These are phyloP conservation scores for Leccinum griseonigrum DNA, from an alignment of 1,284 basidiomycete species.

Conservation along the genomic window DNA sequence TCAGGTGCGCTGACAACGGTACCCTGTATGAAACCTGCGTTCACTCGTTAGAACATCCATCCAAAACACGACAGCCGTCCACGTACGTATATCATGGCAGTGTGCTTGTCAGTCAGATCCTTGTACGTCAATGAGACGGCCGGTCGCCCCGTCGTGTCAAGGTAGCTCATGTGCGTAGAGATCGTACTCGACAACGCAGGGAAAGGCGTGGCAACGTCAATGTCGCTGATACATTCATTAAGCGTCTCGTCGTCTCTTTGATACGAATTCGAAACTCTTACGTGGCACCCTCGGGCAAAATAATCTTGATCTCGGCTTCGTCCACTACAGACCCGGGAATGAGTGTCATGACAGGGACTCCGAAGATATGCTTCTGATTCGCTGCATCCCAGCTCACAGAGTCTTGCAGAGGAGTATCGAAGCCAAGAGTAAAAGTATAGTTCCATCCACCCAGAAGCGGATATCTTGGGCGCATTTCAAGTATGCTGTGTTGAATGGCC, in stretches of 20 bases:
- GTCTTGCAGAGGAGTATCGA: slow-evolving; percentile 82
- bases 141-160: slow-evolving; percentile 92
- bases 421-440: slow-evolving; percentile 92
- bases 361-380: slow-evolving; percentile 66
- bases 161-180: slow-evolving; percentile 79
- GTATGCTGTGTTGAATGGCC: slow-evolving; percentile 53
- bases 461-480: slow-evolving; percentile 89
- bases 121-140: slow-evolving; percentile 72
- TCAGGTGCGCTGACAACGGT: slow-evolving; percentile 70
- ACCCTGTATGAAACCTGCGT: slow-evolving; percentile 83
- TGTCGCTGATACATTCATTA: slow-evolving; percentile 51
- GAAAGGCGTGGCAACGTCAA: slow-evolving; percentile 80
- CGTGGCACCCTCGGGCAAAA: slow-evolving; percentile 94
- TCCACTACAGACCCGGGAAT: slow-evolving; percentile 82
- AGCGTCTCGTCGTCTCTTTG: slow-evolving; percentile 3
- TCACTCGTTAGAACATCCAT: slow-evolving; percentile 18
- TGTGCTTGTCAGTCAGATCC: slow-evolving; percentile 78
- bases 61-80: slow-evolving; percentile 1
- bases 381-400: slow-evolving; percentile 61
- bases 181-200: slow-evolving; percentile 58
- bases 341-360: slow-evolving; percentile 85
- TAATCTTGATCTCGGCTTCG: slow-evolving; percentile 75
- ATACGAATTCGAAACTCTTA: slow-evolving; percentile 42
- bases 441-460: slow-evolving; percentile 98
- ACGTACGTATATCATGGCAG: slow-evolving; percentile 70